phyloP scores from a whole-genome alignment of 106 monocot species.

The Phalaenopsis aphrodite region DNA sequence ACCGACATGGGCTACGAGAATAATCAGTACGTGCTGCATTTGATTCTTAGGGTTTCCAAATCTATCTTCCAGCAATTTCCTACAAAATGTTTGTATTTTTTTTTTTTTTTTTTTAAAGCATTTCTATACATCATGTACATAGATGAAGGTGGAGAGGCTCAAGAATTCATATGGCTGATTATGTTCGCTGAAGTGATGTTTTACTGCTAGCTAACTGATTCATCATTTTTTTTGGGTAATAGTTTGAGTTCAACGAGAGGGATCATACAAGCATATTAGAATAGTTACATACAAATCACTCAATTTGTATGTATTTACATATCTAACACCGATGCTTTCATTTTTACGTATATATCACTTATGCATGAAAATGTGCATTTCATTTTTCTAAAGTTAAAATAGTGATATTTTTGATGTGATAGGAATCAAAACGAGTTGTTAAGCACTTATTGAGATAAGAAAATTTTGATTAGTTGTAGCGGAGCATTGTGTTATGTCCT shows the following conservation, averaged over 20 bases:
- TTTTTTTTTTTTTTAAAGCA: background rate
- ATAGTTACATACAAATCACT: too few relatives aligned
- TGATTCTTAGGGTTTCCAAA: background rate
- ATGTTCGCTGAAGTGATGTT: background rate
- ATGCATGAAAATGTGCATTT: too few relatives aligned
- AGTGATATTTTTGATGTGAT: background rate
- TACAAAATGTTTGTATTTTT: background rate
- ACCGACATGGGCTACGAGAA: slow-evolving; percentile 32
- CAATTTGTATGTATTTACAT: too few relatives aligned
- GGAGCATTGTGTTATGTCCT: too few relatives aligned
- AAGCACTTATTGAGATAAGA: background rate
- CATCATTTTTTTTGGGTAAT: background rate
- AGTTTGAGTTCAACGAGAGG: too few relatives aligned
- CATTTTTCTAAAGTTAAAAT: background rate
- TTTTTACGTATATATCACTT: too few relatives aligned
- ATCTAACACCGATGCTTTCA: too few relatives aligned
- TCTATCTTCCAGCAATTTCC: background rate
- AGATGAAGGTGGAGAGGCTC: slow-evolving; percentile 90
- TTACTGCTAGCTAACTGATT: background rate
- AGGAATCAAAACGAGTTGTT: background rate
- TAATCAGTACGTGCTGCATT: slow-evolving; percentile 29
- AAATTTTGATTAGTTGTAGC: too few relatives aligned
- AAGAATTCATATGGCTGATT: slow-evolving; percentile 59
- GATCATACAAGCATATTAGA: too few relatives aligned
- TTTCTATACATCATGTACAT: slow-evolving; percentile 35